Evolutionary conservation across 805 yeast genomes (phyloP).

Genomic region (Ogataea neopini): DNA sequence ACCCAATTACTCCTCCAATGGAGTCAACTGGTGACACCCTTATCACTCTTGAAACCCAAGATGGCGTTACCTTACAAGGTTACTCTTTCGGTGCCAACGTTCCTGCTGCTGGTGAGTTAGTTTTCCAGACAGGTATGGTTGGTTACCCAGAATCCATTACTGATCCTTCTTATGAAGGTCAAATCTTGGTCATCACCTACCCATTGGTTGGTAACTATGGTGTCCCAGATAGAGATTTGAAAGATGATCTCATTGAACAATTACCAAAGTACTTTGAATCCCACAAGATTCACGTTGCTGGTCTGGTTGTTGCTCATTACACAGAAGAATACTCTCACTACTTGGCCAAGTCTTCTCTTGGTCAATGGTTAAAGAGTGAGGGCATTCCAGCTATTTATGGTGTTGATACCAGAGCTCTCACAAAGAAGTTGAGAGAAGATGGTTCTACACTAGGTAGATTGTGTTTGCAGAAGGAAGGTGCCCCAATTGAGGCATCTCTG

Average conservation of each 20-base stretch:
- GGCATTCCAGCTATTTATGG: conserved; percentile 96
- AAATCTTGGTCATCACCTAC: conserved; percentile 92
- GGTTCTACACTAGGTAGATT: conserved; percentile 95
- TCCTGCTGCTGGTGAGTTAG: conserved; percentile 93
- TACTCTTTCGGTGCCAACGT: conserved; percentile 94
- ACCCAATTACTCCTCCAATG: conserved; percentile 90
- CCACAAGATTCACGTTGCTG: conserved; percentile 89
- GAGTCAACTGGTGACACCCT: conserved; percentile 78
- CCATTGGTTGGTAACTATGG: conserved; percentile 99
- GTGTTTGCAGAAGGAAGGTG: conserved; percentile 52
- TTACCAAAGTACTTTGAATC: conserved; percentile 95
- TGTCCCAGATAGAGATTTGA: conserved; percentile 85
- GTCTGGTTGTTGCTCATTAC: conserved; percentile 94
- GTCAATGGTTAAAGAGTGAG: conserved; percentile 89
- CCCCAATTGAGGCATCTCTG: conserved; percentile 37
- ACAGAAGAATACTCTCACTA: conserved; percentile 95
- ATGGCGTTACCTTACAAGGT: conserved; percentile 87
- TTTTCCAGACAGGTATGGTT: conserved; percentile 99
- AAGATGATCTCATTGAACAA: conserved; percentile 71
- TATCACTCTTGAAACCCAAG: conserved; percentile 85
- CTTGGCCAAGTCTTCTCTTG: conserved; percentile 89
- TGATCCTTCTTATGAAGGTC: conserved; percentile 98
- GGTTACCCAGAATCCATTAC: conserved; percentile 98
- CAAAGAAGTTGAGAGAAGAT: conserved; percentile 86
- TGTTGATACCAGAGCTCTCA: conserved; percentile 93